These are phyloP conservation scores for Cladophialophora chaetospira DNA, from an alignment of 2,329 filamentous ascomycete genomes.

Conservation along the genomic window DNA sequence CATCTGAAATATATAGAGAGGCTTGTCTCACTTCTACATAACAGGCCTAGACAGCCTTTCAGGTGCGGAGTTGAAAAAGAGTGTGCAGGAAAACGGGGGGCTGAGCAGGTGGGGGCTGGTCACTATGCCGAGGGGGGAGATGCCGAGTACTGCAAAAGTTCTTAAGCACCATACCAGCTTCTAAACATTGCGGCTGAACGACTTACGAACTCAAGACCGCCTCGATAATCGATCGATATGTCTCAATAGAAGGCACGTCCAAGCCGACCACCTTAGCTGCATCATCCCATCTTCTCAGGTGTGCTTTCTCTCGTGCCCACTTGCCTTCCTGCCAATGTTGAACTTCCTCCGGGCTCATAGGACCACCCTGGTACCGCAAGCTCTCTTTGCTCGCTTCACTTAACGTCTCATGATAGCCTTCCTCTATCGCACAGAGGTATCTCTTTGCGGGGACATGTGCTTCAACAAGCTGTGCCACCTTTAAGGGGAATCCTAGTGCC, in stretches of 20 bases:
- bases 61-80: no score
- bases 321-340: slow-evolving; percentile 29
- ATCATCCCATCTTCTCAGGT: slow-evolving; percentile 36
- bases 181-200: no score
- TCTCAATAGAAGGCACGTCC: slow-evolving; percentile 9
- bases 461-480: slow-evolving; percentile 35
- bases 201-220: neutral
- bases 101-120: no score
- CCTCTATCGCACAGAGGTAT: slow-evolving; percentile 36
- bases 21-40: no score
- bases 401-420: slow-evolving; percentile 34
- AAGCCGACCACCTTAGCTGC: slow-evolving; percentile 33
- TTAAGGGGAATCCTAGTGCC: slow-evolving; percentile 35
- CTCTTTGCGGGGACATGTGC: slow-evolving; percentile 38
- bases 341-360: slow-evolving; percentile 30
- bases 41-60: no score
- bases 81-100: no score
- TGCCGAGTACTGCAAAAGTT: no score
- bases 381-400: slow-evolving; percentile 36
- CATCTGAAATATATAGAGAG: no score
- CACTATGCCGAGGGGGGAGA: no score
- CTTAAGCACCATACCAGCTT: no score
- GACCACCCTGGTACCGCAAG: slow-evolving; percentile 33
- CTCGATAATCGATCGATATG: slow-evolving; percentile 4
- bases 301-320: slow-evolving; percentile 32